Percentiles rank a stretch among this genome's conserved stretches.
Conservation (phyloP, 2,329 filamentous ascomycete genomes). For the Colletotrichum lini region DNA sequence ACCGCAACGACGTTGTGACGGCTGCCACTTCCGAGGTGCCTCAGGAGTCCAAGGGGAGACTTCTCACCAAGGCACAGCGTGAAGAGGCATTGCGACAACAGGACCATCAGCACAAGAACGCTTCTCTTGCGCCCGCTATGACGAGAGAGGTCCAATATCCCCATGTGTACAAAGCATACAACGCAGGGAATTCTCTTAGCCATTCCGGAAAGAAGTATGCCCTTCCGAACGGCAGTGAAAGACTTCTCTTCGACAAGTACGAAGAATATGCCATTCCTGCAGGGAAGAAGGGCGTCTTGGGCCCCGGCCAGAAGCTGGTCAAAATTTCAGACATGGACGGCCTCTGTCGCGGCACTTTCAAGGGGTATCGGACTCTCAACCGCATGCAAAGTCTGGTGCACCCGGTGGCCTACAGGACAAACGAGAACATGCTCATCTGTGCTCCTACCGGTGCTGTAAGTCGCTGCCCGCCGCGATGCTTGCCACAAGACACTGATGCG, state of each 20-base stretch:
- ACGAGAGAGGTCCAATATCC: conserved; percentile 85
- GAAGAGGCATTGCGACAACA: conserved; percentile 82
- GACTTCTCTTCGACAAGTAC: conserved; percentile 81
- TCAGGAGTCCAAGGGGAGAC: conserved; percentile 59
- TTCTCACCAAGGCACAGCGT: conserved; percentile 83
- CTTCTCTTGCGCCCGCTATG: conserved; percentile 78
- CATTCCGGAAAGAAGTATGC: conserved; percentile 85
- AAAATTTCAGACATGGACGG: conserved; percentile 88
- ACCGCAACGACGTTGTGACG: conserved; percentile 77
- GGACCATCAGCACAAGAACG: conserved; percentile 88
- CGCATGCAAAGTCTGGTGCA: conserved; percentile 99
- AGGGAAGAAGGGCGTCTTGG: conserved; percentile 81
- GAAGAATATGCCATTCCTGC: conserved; percentile 93
- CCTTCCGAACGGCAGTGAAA: conserved; percentile 81
- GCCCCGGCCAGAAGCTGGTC: conserved; percentile 80
- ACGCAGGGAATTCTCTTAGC: conserved; percentile 88
- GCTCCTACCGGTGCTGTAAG: conserved; percentile 91
- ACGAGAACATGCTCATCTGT: conserved; percentile 98
- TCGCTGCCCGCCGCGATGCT: conserved; percentile 39
- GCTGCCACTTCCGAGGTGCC: conserved; percentile 54
- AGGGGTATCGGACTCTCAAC: conserved; percentile 92
- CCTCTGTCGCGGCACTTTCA: conserved; percentile 91
- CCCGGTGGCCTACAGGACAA: conserved; percentile 94
- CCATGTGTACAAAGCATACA: conserved; percentile 89
- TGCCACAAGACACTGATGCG: conserved; percentile 36